A percentile compares a stretch with the other conserved stretches of the same genome.
Evolutionary conservation across 2,329 filamentous ascomycete species (phyloP).

Genomic region (Didymella sp.): DNA sequence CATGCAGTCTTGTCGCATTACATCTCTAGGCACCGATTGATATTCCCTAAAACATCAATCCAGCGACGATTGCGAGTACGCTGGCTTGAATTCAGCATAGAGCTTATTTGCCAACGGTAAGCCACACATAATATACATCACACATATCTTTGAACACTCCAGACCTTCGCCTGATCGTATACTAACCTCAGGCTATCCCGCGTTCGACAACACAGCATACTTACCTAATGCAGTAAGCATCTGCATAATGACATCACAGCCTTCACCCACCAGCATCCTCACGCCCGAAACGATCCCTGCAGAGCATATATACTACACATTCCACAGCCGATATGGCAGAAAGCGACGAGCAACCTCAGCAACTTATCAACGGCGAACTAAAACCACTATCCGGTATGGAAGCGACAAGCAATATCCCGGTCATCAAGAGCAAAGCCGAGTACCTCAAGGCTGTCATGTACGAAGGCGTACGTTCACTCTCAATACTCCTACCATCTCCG

Average conservation of each 20-base stretch:
- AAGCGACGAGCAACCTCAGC: constrained; percentile 7
- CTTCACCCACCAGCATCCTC: not conserved
- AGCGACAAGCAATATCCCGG: constrained; percentile 25
- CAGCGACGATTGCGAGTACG: no score
- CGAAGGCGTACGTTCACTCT: constrained; percentile 27
- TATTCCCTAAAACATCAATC: no score
- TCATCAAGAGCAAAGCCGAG: constrained; percentile 34
- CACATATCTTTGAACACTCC: no score
- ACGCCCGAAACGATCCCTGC: not conserved
- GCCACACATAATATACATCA: no score
- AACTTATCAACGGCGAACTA: constrained; percentile 16
- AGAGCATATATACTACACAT: not conserved
- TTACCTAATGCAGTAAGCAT: constrained; percentile 5
- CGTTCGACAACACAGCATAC: constrained; percentile 3
- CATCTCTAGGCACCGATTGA: no score
- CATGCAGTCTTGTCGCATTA: no score
- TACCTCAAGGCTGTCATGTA: constrained; percentile 42
- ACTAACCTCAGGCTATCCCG: not conserved
- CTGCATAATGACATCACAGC: constrained; percentile 13
- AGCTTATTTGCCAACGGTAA: no score
- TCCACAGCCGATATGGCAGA: not conserved
- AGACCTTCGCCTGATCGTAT: no score
- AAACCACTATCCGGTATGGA: constrained; percentile 10
- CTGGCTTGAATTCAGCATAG: no score
- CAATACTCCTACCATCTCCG: not conserved